Percentiles rank a stretch among this genome's conserved stretches.
Evolutionary conservation across 805 yeast species (phyloP).

Genomic region (Debaryomyces castellii): DNA sequence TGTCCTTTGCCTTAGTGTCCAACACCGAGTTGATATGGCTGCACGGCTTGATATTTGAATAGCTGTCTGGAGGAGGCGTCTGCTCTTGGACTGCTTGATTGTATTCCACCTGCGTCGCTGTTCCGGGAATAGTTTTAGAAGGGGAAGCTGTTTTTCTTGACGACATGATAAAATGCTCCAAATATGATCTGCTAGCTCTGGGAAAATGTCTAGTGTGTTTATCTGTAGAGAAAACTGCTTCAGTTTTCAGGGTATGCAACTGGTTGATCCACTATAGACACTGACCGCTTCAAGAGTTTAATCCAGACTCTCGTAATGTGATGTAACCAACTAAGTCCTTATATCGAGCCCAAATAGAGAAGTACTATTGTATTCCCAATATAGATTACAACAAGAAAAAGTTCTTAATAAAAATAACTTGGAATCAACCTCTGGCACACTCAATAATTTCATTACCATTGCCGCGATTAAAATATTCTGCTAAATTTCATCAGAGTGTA

Average conservation of each 20-base stretch:
- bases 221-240: not conserved
- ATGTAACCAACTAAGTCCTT: not conserved
- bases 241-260: not conserved
- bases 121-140: not conserved
- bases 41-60: constrained; percentile 43
- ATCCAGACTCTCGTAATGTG: not conserved
- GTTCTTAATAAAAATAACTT: not conserved
- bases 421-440: not conserved
- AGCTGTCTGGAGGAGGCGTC: constrained; percentile 21
- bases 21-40: constrained; percentile 49
- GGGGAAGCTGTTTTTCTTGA: constrained; percentile 2
- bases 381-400: not conserved
- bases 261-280: too few relatives aligned
- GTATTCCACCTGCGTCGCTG: not conserved
- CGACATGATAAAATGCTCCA: not conserved
- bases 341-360: not conserved
- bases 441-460: not conserved
- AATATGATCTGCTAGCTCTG: too few relatives aligned
- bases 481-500: not conserved
- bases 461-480: not conserved
- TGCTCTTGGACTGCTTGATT: constrained; percentile 3
- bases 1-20: constrained; percentile 47
- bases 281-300: too few relatives aligned
- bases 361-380: not conserved
- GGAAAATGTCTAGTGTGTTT: too few relatives aligned